Base-by-base conservation (phyloP, 2,329 filamentous ascomycete genomes). In the Hortaea werneckii region DNA sequence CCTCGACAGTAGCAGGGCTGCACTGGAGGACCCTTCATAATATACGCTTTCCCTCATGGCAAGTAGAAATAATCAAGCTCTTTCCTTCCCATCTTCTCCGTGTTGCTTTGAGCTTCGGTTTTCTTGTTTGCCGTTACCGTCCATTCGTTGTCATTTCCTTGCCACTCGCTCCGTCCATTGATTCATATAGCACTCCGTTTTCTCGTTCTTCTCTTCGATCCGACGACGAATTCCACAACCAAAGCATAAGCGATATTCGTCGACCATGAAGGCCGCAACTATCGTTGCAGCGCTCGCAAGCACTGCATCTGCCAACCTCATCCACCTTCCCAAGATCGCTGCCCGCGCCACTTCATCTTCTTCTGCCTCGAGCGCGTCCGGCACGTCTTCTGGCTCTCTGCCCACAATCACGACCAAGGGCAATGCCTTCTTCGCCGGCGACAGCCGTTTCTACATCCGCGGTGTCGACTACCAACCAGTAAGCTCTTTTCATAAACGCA, bases 351-450 rank as follows among this genome's bases (percentile, higher is more conserved):
- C 52, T 9, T 39, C 9, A 64, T 41, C 66, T 12, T 11, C 43
- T 27, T 35, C 29, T 12, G 32, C 30, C 41, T 27, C n/a, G 30
- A 30, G 28, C 11, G 40, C 30, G 10, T 37, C 41, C 11, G 57
- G 55, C 5, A 53, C 61, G 54, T 70, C 68, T 30, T 58, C 58
- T 6, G 53, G 60, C 54, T 70, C 68, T 29, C 60, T 78, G 37
- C 73, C 74, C n/a, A 65, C 75, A 28, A 67, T 81, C 58, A 76
- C 72, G 28, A 72, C 79, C 56, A 77, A 79, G 65, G 77, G 78
- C 60, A 80, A 80, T 62, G 74, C 79, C 47, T 41, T 46, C 38
- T 82, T 83, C 70, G 70, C 75, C 50, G 79, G 77, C 45, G 58
- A 73, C 47, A 59, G 77, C 41, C 76, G 79, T 61, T 77, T 77